phyloP scores from a whole-genome alignment of 208 protist genomes.

The Acanthamoeba castellanii region DNA sequence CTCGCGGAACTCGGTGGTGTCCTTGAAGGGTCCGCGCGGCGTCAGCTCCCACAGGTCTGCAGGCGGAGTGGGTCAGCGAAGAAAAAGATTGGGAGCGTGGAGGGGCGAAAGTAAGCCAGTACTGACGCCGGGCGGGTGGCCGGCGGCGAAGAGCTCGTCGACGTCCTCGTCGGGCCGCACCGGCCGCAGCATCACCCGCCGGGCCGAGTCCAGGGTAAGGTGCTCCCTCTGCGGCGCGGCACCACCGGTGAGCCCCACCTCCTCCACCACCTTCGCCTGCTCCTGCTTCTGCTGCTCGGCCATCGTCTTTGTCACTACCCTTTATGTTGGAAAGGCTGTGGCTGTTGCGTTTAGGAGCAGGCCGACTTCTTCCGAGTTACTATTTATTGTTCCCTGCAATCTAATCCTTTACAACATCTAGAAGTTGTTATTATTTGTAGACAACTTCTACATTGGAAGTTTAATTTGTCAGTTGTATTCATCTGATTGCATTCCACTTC shows the following conservation, averaged over 20 bases:
- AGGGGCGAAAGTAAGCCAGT: neutral
- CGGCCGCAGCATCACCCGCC: neutral
- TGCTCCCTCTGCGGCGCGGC: neutral
- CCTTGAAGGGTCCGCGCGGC: neutral
- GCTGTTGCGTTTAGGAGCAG: too few species aligned
- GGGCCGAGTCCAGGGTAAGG: neutral
- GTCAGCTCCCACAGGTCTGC: slow-evolving; percentile 34
- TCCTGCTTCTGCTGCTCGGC: neutral
- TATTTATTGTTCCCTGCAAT: too few species aligned
- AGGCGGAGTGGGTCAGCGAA: neutral
- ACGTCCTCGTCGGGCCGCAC: neutral
- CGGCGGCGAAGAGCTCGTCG: slow-evolving; percentile 17
- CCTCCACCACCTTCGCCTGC: too few species aligned
- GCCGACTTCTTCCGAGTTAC: too few species aligned
- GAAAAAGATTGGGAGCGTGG: neutral
- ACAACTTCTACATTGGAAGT: too few species aligned
- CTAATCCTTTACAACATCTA: too few species aligned
- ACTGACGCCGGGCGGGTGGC: neutral
- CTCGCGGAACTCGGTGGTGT: neutral
- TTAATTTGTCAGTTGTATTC: too few species aligned
- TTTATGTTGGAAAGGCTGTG: too few species aligned
- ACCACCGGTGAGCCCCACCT: neutral
- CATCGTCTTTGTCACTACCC: too few species aligned
- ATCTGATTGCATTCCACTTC: too few species aligned
- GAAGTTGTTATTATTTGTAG: too few species aligned